Evolutionary conservation across 1,284 basidiomycete genomes (phyloP).

Genomic region (Rhodotorula sp.): DNA sequence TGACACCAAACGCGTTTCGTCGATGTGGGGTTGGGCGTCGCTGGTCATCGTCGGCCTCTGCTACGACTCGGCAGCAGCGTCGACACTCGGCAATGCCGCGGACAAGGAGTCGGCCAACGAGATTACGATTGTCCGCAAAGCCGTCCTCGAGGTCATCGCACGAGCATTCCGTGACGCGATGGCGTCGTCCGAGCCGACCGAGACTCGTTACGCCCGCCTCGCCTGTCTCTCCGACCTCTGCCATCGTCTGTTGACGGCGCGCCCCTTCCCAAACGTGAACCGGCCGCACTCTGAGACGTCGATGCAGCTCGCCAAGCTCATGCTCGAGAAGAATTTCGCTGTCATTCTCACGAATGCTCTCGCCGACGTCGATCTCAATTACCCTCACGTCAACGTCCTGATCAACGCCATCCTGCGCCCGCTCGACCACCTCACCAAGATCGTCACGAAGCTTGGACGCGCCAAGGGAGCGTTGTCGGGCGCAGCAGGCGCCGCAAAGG

Average conservation of each 20-base stretch:
- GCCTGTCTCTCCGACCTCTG: constrained; percentile 85
- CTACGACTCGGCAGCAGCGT: constrained; percentile 61
- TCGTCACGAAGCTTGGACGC: constrained; percentile 95
- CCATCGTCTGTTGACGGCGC: constrained; percentile 79
- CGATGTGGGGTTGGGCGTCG: constrained; percentile 76
- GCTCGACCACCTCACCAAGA: constrained; percentile 88
- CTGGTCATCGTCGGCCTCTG: constrained; percentile 88
- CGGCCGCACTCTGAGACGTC: constrained; percentile 69
- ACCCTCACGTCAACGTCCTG: constrained; percentile 82
- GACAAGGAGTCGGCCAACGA: constrained; percentile 57
- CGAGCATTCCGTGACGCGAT: constrained; percentile 81
- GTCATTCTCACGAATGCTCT: constrained; percentile 82
- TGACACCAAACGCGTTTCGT: constrained; percentile 42
- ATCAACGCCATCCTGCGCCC: constrained; percentile 84
- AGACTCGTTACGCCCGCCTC: constrained; percentile 81
- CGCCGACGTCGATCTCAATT: constrained; percentile 92
- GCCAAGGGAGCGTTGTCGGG: constrained; percentile 61
- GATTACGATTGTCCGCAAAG: constrained; percentile 80
- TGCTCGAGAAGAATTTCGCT: constrained; percentile 98
- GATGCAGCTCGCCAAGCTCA: constrained; percentile 91
- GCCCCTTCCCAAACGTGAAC: constrained; percentile 58
- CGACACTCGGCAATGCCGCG: not conserved
- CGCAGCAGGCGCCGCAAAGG: constrained; percentile 51
- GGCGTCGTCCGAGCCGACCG: constrained; percentile 61
- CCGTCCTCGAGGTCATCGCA: constrained; percentile 82